These are phyloP conservation scores for Penicillium sp. DNA, from an alignment of 2,329 filamentous ascomycete genomes.

Conservation along the genomic window DNA sequence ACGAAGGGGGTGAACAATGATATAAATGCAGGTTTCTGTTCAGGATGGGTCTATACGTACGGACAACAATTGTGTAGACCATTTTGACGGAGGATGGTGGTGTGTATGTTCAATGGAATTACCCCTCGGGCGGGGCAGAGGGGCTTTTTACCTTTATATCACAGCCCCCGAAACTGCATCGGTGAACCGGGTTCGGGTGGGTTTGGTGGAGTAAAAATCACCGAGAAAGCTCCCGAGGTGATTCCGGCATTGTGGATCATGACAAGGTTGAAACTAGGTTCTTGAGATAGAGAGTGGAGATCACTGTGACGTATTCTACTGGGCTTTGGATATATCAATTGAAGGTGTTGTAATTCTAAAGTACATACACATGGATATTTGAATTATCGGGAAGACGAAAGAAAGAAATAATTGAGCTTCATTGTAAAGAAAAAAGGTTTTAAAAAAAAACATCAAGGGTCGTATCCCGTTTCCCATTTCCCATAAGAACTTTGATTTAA, in stretches of 20 bases:
- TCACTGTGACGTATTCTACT: not conserved
- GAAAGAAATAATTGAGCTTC: constrained; percentile 10
- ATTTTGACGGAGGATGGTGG: constrained; percentile 12
- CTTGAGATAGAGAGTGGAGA: not conserved
- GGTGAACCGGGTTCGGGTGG: constrained; percentile 10
- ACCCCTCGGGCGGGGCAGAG: constrained; percentile 12
- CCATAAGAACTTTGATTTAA: constrained; percentile 25
- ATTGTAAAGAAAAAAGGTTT: constrained; percentile 18
- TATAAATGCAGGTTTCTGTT: no score
- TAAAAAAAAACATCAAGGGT: constrained; percentile 28
- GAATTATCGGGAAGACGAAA: not conserved
- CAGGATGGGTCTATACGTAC: constrained; percentile 15
- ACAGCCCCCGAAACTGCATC: constrained; percentile 2
- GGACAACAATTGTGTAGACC: constrained; percentile 34
- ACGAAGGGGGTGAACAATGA: no score
- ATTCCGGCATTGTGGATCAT: constrained; percentile 7
- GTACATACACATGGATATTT: not conserved
- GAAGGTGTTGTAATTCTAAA: not conserved
- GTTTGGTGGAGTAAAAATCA: constrained; percentile 16
- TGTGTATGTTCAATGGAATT: constrained; percentile 1
- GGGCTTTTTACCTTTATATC: not conserved
- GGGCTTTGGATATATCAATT: not conserved
- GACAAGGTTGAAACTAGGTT: not conserved
- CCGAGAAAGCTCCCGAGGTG: constrained; percentile 17
- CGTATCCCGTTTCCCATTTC: constrained; percentile 32